A percentile compares a stretch with the other conserved stretches of the same genome.
Conservation (phyloP, 805 yeast species). For the Barnettozyma populi region DNA sequence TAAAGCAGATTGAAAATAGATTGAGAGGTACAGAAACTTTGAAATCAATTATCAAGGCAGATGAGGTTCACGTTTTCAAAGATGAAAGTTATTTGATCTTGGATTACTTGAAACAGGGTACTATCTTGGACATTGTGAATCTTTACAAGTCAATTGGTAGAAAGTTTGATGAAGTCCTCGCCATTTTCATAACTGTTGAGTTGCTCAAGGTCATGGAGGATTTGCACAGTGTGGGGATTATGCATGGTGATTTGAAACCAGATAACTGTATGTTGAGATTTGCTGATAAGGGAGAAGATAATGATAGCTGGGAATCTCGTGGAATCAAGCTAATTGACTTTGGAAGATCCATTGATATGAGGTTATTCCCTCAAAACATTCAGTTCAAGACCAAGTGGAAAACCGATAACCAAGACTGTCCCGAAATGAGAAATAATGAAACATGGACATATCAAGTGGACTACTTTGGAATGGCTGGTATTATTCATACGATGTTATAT, state of each 20-base stretch:
- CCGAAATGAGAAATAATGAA: conserved; percentile 51
- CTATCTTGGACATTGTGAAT: conserved; percentile 64
- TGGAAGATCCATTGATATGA: conserved; percentile 73
- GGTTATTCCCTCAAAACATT: conserved; percentile 43
- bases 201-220: conserved; percentile 51
- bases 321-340: conserved; percentile 71
- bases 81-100: conserved; percentile 24
- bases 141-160: conserved; percentile 31
- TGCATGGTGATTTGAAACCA: conserved; percentile 84
- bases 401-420: conserved; percentile 65
- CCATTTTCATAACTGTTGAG: conserved; percentile 60
- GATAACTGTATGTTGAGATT: conserved; percentile 80
- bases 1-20: conserved; percentile 49
- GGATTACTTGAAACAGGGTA: conserved; percentile 49
- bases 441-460: conserved; percentile 81
- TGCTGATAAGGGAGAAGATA: conserved; percentile 25
- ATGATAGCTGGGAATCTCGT: conserved; percentile 43
- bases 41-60: conserved; percentile 43
- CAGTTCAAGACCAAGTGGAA: conserved; percentile 57
- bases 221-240: conserved; percentile 59
- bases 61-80: conserved; percentile 40
- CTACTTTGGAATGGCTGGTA: conserved; percentile 75
- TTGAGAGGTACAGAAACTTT: conserved; percentile 24
- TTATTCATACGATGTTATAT: conserved; percentile 67
- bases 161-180: conserved; percentile 54